A percentile compares a stretch with the other conserved stretches of the same genome.
Conservation (phyloP, 805 yeast genomes). For the Candida germanica region DNA sequence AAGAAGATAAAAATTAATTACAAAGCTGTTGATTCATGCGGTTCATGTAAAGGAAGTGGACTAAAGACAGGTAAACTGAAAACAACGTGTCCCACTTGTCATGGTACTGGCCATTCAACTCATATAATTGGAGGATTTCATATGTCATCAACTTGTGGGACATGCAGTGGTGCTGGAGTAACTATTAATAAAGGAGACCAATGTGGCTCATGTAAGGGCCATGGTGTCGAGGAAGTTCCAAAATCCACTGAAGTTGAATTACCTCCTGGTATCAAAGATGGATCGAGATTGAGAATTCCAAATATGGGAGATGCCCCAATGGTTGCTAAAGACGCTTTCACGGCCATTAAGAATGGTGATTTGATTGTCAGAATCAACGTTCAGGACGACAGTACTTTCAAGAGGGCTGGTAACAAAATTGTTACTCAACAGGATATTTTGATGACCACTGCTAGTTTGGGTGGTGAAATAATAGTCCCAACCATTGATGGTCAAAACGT, state of each 20-base stretch:
- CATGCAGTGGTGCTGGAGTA: constrained; percentile 89
- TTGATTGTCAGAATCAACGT: constrained; percentile 79
- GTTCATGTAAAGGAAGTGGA: constrained; percentile 82
- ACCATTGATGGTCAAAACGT: constrained; percentile 78
- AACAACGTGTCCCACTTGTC: constrained; percentile 79
- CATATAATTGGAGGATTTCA: constrained; percentile 93
- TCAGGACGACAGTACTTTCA: constrained; percentile 67
- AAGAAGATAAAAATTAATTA: constrained; percentile 62
- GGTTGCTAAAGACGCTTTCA: constrained; percentile 67
- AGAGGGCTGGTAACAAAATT: constrained; percentile 64
- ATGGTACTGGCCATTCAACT: constrained; percentile 88
- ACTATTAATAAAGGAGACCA: constrained; percentile 62
- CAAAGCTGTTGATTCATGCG: constrained; percentile 72
- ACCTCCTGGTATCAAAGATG: constrained; percentile 87
- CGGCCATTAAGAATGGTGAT: constrained; percentile 77
- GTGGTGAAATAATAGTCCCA: constrained; percentile 89
- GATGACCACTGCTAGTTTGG: constrained; percentile 94
- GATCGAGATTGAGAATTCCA: constrained; percentile 76
- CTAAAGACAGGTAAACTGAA: constrained; percentile 72
- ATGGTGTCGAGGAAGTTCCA: constrained; percentile 69
- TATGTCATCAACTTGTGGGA: constrained; percentile 88
- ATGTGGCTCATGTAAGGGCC: constrained; percentile 82
- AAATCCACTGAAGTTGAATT: constrained; percentile 78
- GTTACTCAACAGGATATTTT: constrained; percentile 66
- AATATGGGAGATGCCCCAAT: constrained; percentile 90